Conservation (phyloP, 176 grass and related monocot genomes). For the Hordeum marinum region DNA sequence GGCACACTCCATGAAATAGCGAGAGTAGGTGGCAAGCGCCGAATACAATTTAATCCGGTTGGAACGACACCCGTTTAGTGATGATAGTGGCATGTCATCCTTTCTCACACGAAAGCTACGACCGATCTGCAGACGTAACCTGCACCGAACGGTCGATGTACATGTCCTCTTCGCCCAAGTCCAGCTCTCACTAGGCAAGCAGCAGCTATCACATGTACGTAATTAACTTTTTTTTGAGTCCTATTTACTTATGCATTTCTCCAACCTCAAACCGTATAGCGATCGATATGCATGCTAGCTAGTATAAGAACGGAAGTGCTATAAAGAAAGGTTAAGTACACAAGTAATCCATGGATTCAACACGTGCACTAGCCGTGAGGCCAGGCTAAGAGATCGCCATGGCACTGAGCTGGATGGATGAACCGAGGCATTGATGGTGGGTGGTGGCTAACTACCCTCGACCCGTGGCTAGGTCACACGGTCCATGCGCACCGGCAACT, state of each 20-base stretch:
- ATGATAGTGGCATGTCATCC: conserved; percentile 6
- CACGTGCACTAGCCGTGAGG: not conserved
- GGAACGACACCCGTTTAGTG: conserved; percentile 28
- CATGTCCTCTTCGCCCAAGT: not conserved
- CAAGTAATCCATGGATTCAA: not conserved
- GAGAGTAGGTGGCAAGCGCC: conserved; percentile 48
- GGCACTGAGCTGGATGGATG: not conserved
- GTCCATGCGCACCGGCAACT: not conserved
- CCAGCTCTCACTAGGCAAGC: not conserved
- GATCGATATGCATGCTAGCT: not conserved
- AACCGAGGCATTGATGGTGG: conserved; percentile 16
- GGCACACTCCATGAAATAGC: not conserved
- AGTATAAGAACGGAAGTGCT: not conserved
- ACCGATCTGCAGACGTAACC: not conserved
- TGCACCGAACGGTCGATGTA: not conserved
- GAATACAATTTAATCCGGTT: conserved; percentile 38
- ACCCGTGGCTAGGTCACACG: conserved; percentile 12
- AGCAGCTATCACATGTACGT: too few species aligned
- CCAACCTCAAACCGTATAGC: not conserved
- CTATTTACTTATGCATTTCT: not conserved
- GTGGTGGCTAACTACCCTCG: conserved; percentile 20
- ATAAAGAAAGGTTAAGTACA: not conserved
- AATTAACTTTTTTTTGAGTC: not conserved
- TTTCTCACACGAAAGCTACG: not conserved
- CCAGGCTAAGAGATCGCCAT: not conserved